phyloP scores from a whole-genome alignment of 2,329 filamentous ascomycete genomes.

The Nothophoma quercina region DNA sequence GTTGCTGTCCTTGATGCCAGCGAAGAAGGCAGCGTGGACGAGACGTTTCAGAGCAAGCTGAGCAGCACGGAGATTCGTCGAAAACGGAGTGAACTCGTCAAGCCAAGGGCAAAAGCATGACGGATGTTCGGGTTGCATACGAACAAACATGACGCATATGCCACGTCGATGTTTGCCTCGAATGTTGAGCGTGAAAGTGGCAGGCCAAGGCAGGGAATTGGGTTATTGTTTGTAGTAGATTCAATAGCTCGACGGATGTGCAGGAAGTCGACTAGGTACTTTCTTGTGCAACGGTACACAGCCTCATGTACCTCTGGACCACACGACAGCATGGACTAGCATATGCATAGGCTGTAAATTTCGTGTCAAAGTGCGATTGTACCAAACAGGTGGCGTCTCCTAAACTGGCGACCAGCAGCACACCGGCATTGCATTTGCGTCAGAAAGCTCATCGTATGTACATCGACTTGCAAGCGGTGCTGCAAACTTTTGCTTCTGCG shows the following conservation, averaged over 20 bases:
- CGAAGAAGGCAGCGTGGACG: slow-evolving; percentile 58
- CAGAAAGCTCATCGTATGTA: slow-evolving; percentile 14
- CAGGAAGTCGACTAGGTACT: slow-evolving; percentile 24
- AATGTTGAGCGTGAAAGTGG: neutral
- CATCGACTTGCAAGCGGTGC: slow-evolving; percentile 15
- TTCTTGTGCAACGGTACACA: slow-evolving; percentile 37
- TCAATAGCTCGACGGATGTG: slow-evolving; percentile 23
- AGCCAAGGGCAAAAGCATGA: slow-evolving; percentile 35
- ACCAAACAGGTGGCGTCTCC: slow-evolving; percentile 22
- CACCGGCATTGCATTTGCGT: slow-evolving; percentile 19
- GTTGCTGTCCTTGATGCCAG: slow-evolving; percentile 84
- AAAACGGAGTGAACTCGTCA: slow-evolving; percentile 41
- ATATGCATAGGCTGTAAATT: slow-evolving; percentile 30
- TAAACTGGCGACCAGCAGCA: slow-evolving; percentile 25
- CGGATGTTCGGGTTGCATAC: neutral
- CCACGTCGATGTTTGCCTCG: slow-evolving; percentile 15
- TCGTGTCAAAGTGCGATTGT: slow-evolving; percentile 14
- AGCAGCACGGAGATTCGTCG: slow-evolving; percentile 85
- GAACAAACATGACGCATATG: slow-evolving; percentile 4
- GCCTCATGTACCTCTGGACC: slow-evolving; percentile 27
- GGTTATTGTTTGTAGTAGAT: slow-evolving; percentile 13
- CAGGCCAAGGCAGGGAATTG: slow-evolving; percentile 6
- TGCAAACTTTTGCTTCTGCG: slow-evolving; percentile 28
- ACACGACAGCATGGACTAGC: slow-evolving; percentile 33
- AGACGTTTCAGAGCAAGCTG: slow-evolving; percentile 81